Conservation (phyloP, 495 filamentous ascomycete genomes). For the Rostrohypoxylon terebratum region DNA sequence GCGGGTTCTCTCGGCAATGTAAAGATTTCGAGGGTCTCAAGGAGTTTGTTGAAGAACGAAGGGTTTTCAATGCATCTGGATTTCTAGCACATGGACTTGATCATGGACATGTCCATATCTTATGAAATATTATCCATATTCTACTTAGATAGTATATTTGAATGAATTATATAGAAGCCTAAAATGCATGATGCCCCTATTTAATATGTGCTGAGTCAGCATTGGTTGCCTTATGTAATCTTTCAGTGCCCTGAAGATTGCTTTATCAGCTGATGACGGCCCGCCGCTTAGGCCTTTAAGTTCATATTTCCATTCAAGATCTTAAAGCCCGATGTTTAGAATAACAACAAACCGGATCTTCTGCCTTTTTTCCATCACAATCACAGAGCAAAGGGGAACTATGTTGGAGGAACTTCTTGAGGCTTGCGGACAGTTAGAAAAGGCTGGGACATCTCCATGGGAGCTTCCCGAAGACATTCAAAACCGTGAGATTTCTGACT, state of each 20-base stretch:
- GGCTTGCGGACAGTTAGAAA: constrained; percentile 17
- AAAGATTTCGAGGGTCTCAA: no score
- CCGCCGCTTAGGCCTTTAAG: not conserved
- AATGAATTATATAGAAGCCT: no score
- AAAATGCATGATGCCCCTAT: no score
- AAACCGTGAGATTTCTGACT: constrained; percentile 11
- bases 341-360: not conserved
- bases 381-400: not conserved
- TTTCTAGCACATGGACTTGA: no score
- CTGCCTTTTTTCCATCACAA: not conserved
- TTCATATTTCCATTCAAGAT: not conserved
- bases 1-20: no score
- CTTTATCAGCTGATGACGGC: not conserved
- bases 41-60: no score
- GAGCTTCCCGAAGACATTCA: constrained; percentile 16
- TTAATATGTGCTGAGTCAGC: not conserved
- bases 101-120: no score
- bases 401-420: constrained; percentile 32
- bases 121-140: no score
- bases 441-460: not conserved
- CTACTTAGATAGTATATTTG: no score
- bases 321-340: not conserved
- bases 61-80: no score
- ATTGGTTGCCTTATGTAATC: not conserved
- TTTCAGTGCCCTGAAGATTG: not conserved